phyloP scores from a whole-genome alignment of 495 filamentous ascomycete species.

The Aspergillus coremiiformis region DNA sequence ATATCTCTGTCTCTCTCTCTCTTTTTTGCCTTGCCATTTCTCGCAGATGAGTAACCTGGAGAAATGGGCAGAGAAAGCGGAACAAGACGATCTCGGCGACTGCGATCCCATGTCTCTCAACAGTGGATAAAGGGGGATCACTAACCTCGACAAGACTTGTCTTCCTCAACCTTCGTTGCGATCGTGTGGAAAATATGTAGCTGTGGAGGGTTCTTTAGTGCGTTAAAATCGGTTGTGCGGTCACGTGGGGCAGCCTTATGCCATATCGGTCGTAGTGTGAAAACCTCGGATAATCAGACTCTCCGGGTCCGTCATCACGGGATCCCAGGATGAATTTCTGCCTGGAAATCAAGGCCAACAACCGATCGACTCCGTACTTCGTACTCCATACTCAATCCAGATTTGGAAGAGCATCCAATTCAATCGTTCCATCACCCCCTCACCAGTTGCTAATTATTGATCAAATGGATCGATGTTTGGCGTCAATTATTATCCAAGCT shows the following conservation, averaged over 20 bases:
- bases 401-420: background rate
- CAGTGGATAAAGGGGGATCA: background rate
- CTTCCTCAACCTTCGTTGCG: slow-evolving; percentile 49
- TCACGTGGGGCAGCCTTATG: slow-evolving; percentile 28
- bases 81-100: background rate
- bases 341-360: background rate
- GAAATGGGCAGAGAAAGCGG: background rate
- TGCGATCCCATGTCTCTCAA: background rate
- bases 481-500: slow-evolving; percentile 16
- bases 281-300: slow-evolving; percentile 1
- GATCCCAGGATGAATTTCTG: background rate
- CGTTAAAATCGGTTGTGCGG: slow-evolving; percentile 44
- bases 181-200: slow-evolving; percentile 30
- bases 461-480: background rate
- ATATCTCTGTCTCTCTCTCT: too few species aligned
- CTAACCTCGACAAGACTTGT: slow-evolving; percentile 51
- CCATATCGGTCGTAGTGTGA: slow-evolving; percentile 8
- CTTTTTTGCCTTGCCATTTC: background rate
- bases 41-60: background rate
- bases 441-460: slow-evolving; percentile 9
- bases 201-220: slow-evolving; percentile 21
- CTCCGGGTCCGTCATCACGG: slow-evolving; percentile 3
- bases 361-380: background rate
- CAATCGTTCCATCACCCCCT: slow-evolving; percentile 2
- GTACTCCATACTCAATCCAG: background rate